Evolutionary conservation across 208 protist species (phyloP).

Genomic region (Leptomonas pyrrhocoris): DNA sequence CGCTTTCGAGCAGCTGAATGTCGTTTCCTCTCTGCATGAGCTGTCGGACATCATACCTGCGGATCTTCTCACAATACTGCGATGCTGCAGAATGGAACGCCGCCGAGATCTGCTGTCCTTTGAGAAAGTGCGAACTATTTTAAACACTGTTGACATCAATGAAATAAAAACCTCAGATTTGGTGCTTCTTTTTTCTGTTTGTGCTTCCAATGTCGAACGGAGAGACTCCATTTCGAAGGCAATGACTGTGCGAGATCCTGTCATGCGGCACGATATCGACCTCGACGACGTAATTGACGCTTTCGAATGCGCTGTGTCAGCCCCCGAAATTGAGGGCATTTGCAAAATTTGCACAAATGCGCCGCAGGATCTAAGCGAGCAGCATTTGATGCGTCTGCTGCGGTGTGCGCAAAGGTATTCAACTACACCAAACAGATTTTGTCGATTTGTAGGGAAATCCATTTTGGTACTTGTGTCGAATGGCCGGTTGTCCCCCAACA

Average conservation of each 20-base stretch:
- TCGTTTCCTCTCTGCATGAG: slow-evolving; percentile 4
- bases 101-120: slow-evolving; percentile 8
- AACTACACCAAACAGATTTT: slow-evolving; percentile 54
- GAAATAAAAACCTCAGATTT: slow-evolving; percentile 8
- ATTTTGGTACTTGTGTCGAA: slow-evolving; percentile 37
- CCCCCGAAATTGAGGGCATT: slow-evolving; percentile 39
- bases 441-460: slow-evolving; percentile 54
- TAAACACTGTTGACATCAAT: background rate
- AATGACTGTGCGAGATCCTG: slow-evolving; percentile 13
- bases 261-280: slow-evolving; percentile 17
- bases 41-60: slow-evolving; percentile 7
- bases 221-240: background rate
- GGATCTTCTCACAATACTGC: slow-evolving; percentile 21
- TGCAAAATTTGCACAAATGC: slow-evolving; percentile 36
- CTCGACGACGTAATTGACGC: slow-evolving; percentile 59
- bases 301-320: slow-evolving; percentile 40
- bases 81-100: slow-evolving; percentile 22
- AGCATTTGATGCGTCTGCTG: slow-evolving; percentile 64
- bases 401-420: slow-evolving; percentile 34
- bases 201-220: background rate
- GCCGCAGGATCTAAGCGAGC: slow-evolving; percentile 44
- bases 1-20: slow-evolving; percentile 16
- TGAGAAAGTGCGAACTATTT: background rate
- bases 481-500: slow-evolving; percentile 44
- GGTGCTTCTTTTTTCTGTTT: slow-evolving; percentile 22